These are phyloP conservation scores for Arthrocladium fulminans DNA, from an alignment of 2,329 filamentous ascomycete genomes.

Conservation along the genomic window DNA sequence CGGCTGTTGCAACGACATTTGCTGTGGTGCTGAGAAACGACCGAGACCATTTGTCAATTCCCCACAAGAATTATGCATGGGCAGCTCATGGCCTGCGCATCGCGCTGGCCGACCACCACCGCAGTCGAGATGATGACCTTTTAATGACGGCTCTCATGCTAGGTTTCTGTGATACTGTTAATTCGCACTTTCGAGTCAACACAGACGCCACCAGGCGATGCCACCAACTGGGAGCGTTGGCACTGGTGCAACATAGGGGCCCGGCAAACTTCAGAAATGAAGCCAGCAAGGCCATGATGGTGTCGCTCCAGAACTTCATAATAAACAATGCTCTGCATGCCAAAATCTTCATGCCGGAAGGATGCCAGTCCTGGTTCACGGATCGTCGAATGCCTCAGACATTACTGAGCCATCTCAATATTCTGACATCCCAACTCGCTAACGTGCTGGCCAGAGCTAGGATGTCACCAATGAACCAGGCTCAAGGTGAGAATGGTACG, in stretches of 20 bases:
- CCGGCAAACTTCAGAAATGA: conserved; percentile 13
- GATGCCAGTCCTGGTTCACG: conserved; percentile 13
- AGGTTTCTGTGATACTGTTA: conserved; percentile 22
- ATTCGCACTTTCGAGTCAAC: conserved; percentile 15
- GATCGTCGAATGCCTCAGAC: conserved; percentile 11
- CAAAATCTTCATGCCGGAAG: conserved; percentile 13
- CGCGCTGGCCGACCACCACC: conserved; percentile 15
- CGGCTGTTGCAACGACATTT: conserved; percentile 20
- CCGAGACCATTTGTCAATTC: conserved; percentile 15
- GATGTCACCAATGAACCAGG: not conserved
- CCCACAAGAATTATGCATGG: conserved; percentile 16
- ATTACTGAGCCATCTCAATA: conserved; percentile 14
- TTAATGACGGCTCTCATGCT: conserved; percentile 22
- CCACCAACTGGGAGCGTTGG: conserved; percentile 21
- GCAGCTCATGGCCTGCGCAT: conserved; percentile 16
- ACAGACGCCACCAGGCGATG: conserved; percentile 7
- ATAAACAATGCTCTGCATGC: conserved; percentile 14
- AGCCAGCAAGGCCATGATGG: conserved; percentile 11
- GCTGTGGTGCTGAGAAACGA: conserved; percentile 20
- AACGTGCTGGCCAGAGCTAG: conserved; percentile 15
- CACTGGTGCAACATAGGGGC: conserved; percentile 18
- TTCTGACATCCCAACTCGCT: conserved; percentile 10
- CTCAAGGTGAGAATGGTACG: not conserved
- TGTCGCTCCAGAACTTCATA: conserved; percentile 14
- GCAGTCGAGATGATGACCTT: conserved; percentile 17